phyloP scores from a whole-genome alignment of 2,329 filamentous ascomycete genomes.

The Colletotrichum trifolii region DNA sequence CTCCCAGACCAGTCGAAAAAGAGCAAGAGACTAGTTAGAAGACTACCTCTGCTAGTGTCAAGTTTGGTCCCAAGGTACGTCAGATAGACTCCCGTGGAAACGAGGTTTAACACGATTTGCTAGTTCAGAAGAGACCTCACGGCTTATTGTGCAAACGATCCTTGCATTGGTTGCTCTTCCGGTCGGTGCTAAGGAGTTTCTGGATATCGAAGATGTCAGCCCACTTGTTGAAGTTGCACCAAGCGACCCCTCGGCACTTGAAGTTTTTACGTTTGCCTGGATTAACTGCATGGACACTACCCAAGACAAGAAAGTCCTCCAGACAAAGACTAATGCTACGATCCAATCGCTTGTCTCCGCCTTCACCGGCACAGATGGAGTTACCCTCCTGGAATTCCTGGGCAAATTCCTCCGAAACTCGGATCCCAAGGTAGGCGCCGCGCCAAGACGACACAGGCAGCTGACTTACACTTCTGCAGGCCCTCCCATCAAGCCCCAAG shows the following conservation, averaged over 20 bases:
- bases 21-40: conserved; percentile 59
- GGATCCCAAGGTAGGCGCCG: conserved; percentile 56
- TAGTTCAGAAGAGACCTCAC: conserved; percentile 64
- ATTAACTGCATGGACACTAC: conserved; percentile 55
- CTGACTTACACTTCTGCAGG: conserved; percentile 47
- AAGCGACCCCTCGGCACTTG: conserved; percentile 62
- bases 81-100: background rate
- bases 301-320: conserved; percentile 46
- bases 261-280: conserved; percentile 69
- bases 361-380: conserved; percentile 69
- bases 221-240: conserved; percentile 68
- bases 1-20: conserved; percentile 60
- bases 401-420: conserved; percentile 62
- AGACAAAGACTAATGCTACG: conserved; percentile 56
- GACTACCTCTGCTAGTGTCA: conserved; percentile 64
- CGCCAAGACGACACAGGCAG: conserved; percentile 16
- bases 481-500: conserved; percentile 58
- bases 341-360: conserved; percentile 61
- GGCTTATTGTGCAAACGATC: conserved; percentile 67
- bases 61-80: conserved; percentile 64
- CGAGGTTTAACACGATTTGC: background rate
- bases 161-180: conserved; percentile 64
- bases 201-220: conserved; percentile 61
- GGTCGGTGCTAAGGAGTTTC: conserved; percentile 61
- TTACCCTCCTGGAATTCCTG: conserved; percentile 69